Evolutionary conservation across 306 rosid genomes (phyloP).

Genomic region (Pyrus communis): DNA sequence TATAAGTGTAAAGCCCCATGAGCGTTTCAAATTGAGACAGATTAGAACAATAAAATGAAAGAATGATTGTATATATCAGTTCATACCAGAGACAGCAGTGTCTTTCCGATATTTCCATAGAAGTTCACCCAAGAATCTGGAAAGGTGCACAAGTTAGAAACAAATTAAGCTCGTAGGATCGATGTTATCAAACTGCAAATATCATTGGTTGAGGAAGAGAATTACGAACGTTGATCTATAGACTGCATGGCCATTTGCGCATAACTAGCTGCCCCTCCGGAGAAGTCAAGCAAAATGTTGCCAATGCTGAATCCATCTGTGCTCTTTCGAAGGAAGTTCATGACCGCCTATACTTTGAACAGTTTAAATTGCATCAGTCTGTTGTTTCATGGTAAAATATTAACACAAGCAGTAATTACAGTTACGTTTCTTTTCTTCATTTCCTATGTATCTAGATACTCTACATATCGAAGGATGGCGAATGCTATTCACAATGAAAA

Average conservation of each 20-base stretch:
- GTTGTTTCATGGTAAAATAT: no score
- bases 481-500: no score
- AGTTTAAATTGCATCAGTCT: no score
- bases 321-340: slow-evolving; percentile 77
- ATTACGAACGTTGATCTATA: slow-evolving; percentile 62
- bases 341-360: slow-evolving; percentile 35
- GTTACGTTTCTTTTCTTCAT: no score
- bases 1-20: no score
- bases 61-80: no score
- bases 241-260: slow-evolving; percentile 74
- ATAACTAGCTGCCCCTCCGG: slow-evolving; percentile 61
- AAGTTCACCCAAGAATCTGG: slow-evolving; percentile 85
- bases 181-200: background rate
- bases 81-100: slow-evolving; percentile 61
- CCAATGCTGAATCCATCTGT: slow-evolving; percentile 84
- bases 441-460: no score
- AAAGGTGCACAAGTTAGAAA: background rate
- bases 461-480: no score
- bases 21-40: no score
- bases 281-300: slow-evolving; percentile 56
- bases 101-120: slow-evolving; percentile 73
- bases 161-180: no score
- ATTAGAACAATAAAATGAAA: no score
- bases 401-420: no score
- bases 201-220: background rate